Conservation (phyloP, 345 rosid species). For the Citrus mangshanensis region DNA sequence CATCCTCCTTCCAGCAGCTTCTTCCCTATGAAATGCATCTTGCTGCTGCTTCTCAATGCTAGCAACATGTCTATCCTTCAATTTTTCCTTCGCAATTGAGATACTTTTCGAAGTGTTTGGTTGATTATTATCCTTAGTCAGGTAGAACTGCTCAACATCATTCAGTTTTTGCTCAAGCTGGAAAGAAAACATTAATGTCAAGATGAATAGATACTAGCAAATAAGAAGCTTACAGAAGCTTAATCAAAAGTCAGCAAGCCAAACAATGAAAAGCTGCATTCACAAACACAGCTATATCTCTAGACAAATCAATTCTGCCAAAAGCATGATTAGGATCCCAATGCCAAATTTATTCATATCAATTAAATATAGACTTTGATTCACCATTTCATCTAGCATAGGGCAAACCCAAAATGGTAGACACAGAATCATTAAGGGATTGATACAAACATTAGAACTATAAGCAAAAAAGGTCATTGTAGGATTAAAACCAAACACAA, state of each 20-base stretch:
- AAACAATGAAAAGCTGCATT: not conserved
- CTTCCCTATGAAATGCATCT: constrained; percentile 32
- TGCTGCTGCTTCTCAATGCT: constrained; percentile 39
- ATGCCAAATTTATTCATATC: not conserved
- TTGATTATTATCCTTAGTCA: constrained; percentile 34
- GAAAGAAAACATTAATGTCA: constrained; percentile 13
- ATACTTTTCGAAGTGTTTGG: constrained; percentile 34
- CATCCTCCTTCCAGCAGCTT: constrained; percentile 42
- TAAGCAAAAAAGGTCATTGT: not conserved
- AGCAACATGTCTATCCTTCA: constrained; percentile 47
- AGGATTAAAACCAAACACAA: not conserved
- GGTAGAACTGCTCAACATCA: constrained; percentile 57
- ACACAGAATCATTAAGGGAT: not conserved
- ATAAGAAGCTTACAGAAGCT: not conserved
- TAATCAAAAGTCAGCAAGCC: not conserved
- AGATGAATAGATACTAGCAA: not conserved
- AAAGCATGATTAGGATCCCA: not conserved
- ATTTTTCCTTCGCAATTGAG: constrained; percentile 47
- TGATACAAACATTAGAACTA: not conserved
- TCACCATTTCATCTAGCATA: not conserved
- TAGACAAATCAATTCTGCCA: not conserved
- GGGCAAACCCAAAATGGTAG: not conserved
- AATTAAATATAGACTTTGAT: not conserved
- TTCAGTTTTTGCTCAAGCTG: constrained; percentile 63
- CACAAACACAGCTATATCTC: not conserved